phyloP scores from a whole-genome alignment of 1,284 basidiomycete species.

The Kwoniella shivajii region DNA sequence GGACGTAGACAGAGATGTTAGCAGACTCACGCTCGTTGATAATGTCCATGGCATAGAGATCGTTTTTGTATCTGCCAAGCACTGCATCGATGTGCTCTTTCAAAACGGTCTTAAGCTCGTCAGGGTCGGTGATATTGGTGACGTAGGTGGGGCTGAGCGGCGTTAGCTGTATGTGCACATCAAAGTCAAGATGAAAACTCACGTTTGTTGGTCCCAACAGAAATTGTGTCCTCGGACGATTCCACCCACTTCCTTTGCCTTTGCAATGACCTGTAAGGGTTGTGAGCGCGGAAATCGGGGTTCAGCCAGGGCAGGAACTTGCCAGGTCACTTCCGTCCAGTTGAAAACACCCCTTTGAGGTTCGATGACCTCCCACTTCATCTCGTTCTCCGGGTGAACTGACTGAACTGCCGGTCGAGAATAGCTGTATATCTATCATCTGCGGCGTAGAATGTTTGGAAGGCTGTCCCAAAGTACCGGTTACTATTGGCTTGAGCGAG shows the following conservation, averaged over 20 bases:
- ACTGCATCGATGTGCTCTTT: slow-evolving; percentile 39
- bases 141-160: slow-evolving; percentile 30
- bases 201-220: slow-evolving; percentile 35
- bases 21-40: slow-evolving; percentile 44
- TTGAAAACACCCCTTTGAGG: slow-evolving; percentile 35
- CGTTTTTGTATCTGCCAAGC: slow-evolving; percentile 35
- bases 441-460: slow-evolving; percentile 31
- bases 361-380: slow-evolving; percentile 43
- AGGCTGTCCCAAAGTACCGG: slow-evolving; percentile 38
- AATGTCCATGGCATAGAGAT: slow-evolving; percentile 40
- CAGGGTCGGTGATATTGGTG: slow-evolving; percentile 38
- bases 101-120: slow-evolving; percentile 30
- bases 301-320: slow-evolving; percentile 7
- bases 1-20: neutral
- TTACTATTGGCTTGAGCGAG: slow-evolving; percentile 14
- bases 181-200: neutral
- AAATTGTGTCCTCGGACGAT: slow-evolving; percentile 41
- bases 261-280: slow-evolving; percentile 27
- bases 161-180: no score
- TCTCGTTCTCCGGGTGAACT: slow-evolving; percentile 44
- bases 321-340: slow-evolving; percentile 38
- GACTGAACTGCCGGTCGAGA: slow-evolving; percentile 31
- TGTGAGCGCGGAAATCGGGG: neutral
- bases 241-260: slow-evolving; percentile 32
- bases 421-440: slow-evolving; percentile 23